Evolutionary conservation across 1,284 basidiomycete species (phyloP).

Genomic region (Tilletia indica): DNA sequence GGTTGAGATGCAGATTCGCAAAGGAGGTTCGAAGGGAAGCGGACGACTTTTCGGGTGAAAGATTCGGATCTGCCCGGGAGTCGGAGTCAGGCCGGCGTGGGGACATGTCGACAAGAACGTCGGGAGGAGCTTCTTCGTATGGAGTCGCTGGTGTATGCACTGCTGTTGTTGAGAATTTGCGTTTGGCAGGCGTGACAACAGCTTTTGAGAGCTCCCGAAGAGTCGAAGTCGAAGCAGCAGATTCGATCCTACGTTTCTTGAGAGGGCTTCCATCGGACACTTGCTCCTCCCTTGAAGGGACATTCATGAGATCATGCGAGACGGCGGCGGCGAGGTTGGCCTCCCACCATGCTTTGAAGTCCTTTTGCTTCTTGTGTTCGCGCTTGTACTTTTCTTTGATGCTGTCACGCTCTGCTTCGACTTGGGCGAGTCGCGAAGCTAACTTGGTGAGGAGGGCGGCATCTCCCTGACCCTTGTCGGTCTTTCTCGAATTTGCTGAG

Average conservation of each 20-base stretch:
- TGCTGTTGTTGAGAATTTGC: too few species aligned
- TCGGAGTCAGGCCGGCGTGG: too few species aligned
- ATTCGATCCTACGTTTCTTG: background rate
- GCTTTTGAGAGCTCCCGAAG: too few species aligned
- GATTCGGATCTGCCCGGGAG: too few species aligned
- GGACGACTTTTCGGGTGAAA: background rate
- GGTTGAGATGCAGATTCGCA: conserved; percentile 8
- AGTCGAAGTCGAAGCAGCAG: too few species aligned
- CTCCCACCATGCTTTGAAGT: conserved; percentile 15
- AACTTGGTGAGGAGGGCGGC: background rate
- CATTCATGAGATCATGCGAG: background rate
- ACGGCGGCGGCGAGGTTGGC: background rate
- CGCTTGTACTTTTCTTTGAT: background rate
- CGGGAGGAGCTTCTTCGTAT: too few species aligned
- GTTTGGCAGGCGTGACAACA: too few species aligned
- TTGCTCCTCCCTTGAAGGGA: background rate
- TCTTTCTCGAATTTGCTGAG: background rate
- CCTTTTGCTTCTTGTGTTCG: background rate
- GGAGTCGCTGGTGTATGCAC: too few species aligned
- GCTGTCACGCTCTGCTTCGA: conserved; percentile 4
- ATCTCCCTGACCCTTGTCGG: background rate
- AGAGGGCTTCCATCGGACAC: background rate
- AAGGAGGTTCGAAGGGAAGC: background rate
- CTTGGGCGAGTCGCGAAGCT: background rate
- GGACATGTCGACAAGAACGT: too few species aligned